Evolutionary conservation across 768 basidiomycete species (phyloP).

Genomic region (Suillus sp.): DNA sequence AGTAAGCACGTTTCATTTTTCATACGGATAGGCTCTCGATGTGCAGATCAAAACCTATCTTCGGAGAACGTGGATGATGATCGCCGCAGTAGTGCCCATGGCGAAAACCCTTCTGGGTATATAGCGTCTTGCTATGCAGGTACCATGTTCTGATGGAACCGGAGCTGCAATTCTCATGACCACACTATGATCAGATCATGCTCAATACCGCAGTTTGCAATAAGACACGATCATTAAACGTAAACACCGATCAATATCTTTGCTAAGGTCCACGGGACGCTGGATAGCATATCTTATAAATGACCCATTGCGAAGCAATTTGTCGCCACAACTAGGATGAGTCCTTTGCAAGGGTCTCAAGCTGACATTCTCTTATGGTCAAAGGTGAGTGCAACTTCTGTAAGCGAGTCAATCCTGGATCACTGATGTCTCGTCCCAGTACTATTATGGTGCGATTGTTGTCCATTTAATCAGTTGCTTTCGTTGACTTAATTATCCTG

Average conservation of each 20-base stretch:
- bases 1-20: too few species aligned
- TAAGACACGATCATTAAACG: not conserved
- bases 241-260: not conserved
- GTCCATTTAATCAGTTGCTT: not conserved
- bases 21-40: not conserved
- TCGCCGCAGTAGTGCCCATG: not conserved
- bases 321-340: not conserved
- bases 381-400: not conserved
- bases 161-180: not conserved
- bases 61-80: not conserved
- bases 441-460: not conserved
- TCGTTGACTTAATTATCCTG: not conserved
- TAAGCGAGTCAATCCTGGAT: not conserved
- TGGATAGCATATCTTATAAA: not conserved
- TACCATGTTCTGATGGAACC: not conserved
- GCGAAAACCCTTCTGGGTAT: not conserved
- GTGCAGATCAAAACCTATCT: not conserved
- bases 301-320: not conserved
- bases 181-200: not conserved
- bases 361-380: not conserved
- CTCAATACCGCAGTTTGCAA: not conserved
- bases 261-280: not conserved
- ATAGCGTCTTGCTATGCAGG: not conserved
- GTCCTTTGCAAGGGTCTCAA: not conserved
- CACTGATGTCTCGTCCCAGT: not conserved